Base-by-base conservation (phyloP, 305 asterid species). In the Rubia peregrina region DNA sequence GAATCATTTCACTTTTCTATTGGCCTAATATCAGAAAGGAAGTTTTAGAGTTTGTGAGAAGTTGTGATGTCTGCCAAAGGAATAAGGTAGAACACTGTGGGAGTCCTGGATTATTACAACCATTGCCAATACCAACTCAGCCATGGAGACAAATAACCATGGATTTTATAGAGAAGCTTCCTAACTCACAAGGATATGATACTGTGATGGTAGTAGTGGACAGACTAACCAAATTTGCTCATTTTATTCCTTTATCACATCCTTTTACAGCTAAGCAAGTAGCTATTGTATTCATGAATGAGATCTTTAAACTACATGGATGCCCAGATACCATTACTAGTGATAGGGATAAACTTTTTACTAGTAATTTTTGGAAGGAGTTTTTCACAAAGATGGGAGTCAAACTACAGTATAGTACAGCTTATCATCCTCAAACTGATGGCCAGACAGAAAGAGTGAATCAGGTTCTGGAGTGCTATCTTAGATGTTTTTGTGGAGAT, bases 361-460 rank as follows among this genome's bases (percentile, higher is more conserved):
- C 46, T 0, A 56, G 72, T 21, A 2, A 7, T 7, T 73, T 73
- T 38, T 73, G 71, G 76, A 2, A 33, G 9, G 42, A n/a, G 6
- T n/a, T 73, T 3, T 73, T 49, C 11, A 6, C 9, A 0, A 7
- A 2, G 5, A 6, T 33, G 30, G 71, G 71, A 0, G 67, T 53
- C 4, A 5, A 63, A 1, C 16, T 73, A 8, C 22, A 36, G 0
- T 14, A 42, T 9, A n/a, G 49, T 4, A 55, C 49, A 0, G 41
- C 70, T 0, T 71, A 76, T 24, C 80, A 65, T 17, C 57, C 70
- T 0, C 55, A 65, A 17, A 42, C 38, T 0, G 55, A 65, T 65
- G 38, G 56, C 2, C 16, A 65, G 12, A 43, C 70, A 0, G 36
- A 65, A 5, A 43, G 40, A 55, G 38, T 42, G 1, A 65, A 42